These are phyloP conservation scores for Malania oleifera DNA, from an alignment of 164 flowering plant genomes.

Conservation along the genomic window DNA sequence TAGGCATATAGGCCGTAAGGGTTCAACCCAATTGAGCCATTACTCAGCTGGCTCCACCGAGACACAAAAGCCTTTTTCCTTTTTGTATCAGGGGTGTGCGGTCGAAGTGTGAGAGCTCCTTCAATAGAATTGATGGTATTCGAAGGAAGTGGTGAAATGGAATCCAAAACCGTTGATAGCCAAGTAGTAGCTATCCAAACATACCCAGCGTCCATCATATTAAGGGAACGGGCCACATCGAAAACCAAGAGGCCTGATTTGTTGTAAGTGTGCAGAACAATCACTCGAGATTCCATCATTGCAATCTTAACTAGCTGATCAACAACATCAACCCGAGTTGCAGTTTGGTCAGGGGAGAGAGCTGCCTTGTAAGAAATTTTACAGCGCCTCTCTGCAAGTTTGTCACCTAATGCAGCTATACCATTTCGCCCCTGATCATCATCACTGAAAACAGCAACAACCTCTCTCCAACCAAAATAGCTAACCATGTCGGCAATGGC, in stretches of 20 bases:
- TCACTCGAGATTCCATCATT: conserved; percentile 44
- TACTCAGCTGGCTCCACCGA: conserved; percentile 48
- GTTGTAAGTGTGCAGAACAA: conserved; percentile 35
- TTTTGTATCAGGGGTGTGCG: conserved; percentile 46
- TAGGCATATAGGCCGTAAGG: conserved; percentile 64
- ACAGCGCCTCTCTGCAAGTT: conserved; percentile 39
- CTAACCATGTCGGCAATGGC: conserved; percentile 58
- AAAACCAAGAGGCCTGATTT: conserved; percentile 36
- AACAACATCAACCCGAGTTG: conserved; percentile 15
- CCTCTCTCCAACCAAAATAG: conserved; percentile 47
- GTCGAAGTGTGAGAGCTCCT: conserved; percentile 59
- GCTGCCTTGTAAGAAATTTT: conserved; percentile 44
- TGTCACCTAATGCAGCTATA: conserved; percentile 37
- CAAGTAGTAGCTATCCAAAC: conserved; percentile 54
- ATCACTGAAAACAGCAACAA: conserved; percentile 42
- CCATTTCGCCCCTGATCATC: conserved; percentile 58
- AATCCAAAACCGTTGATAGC: conserved; percentile 48
- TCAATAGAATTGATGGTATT: conserved; percentile 25
- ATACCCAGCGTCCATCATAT: conserved; percentile 51
- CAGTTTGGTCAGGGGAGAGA: conserved; percentile 36
- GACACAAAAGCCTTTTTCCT: conserved; percentile 34
- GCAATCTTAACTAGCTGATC: conserved; percentile 30
- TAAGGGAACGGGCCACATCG: conserved; percentile 36
- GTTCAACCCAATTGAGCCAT: conserved; percentile 41
- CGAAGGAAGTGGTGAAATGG: conserved; percentile 18